Conservation (phyloP, 2,329 filamentous ascomycete genomes). For the Venturiaceae sp. region DNA sequence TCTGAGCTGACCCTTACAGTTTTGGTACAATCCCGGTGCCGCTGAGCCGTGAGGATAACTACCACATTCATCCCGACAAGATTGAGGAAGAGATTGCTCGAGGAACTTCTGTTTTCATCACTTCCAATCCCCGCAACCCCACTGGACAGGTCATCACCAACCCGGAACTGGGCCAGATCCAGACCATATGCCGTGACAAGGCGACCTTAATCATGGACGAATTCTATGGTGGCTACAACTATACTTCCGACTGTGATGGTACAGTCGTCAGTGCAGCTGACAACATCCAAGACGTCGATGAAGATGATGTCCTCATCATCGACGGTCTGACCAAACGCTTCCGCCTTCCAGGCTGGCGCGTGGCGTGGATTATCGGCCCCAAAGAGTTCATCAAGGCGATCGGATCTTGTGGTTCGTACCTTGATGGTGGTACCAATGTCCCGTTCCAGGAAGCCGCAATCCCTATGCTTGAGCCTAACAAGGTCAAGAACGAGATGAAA, state of each 20-base stretch:
- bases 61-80: constrained; percentile 88
- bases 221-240: constrained; percentile 91
- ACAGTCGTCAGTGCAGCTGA: constrained; percentile 80
- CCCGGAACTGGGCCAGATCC: constrained; percentile 78
- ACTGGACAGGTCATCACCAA: constrained; percentile 81
- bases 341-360: constrained; percentile 89
- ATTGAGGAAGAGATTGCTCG: constrained; percentile 85
- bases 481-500: constrained; percentile 78
- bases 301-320: constrained; percentile 87
- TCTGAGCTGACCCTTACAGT: no score
- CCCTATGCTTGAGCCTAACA: constrained; percentile 78
- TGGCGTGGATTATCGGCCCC: constrained; percentile 91
- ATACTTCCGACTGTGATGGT: constrained; percentile 85
- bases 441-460: constrained; percentile 93
- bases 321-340: constrained; percentile 96
- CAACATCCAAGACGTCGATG: constrained; percentile 82
- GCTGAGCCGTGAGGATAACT: constrained; percentile 73
- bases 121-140: constrained; percentile 91
- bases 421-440: constrained; percentile 83
- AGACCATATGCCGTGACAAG: constrained; percentile 83
- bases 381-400: constrained; percentile 96
- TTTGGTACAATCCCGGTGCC: constrained; percentile 38
- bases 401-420: constrained; percentile 83
- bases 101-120: constrained; percentile 64
- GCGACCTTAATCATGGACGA: constrained; percentile 93